phyloP scores from a whole-genome alignment of 371 early-diverging fungal species.

The Conidiobolus incongruus region DNA sequence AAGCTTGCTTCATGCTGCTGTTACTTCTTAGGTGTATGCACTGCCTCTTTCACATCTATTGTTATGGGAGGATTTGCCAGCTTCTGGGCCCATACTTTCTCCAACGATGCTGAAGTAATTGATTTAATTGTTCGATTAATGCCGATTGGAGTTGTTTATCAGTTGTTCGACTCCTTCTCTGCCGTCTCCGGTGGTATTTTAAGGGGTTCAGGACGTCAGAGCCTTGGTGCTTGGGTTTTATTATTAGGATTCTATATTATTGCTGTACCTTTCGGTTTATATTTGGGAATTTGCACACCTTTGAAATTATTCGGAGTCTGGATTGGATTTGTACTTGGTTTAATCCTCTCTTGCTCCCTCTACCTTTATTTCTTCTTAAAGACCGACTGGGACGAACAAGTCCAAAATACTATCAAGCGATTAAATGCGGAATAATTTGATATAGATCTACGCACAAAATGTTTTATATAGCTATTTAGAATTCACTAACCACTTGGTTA shows the following conservation, averaged over 20 bases:
- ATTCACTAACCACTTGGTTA: too few relatives aligned
- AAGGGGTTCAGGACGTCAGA: neutral
- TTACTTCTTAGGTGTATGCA: conserved; percentile 15
- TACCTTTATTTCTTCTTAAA: neutral
- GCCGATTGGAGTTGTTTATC: conserved; percentile 59
- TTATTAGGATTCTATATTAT: neutral
- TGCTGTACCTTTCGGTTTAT: neutral
- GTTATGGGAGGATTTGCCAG: conserved; percentile 30
- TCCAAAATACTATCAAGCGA: too few relatives aligned
- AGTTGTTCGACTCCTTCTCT: conserved; percentile 9
- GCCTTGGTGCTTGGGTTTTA: neutral
- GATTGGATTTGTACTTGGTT: neutral
- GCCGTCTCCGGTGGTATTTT: neutral
- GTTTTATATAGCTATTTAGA: too few relatives aligned
- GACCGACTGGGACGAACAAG: neutral
- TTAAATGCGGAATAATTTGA: too few relatives aligned
- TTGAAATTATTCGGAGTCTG: neutral
- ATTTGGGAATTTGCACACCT: neutral
- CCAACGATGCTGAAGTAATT: too few relatives aligned
- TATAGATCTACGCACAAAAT: too few relatives aligned
- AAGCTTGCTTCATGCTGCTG: conserved; percentile 17
- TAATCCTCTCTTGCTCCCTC: neutral
- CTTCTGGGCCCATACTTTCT: conserved; percentile 38
- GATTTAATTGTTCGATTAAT: conserved; percentile 40
- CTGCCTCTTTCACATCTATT: conserved; percentile 13